Base-by-base conservation (phyloP, 306 rosid genomes). In the Dryas octopetala region DNA sequence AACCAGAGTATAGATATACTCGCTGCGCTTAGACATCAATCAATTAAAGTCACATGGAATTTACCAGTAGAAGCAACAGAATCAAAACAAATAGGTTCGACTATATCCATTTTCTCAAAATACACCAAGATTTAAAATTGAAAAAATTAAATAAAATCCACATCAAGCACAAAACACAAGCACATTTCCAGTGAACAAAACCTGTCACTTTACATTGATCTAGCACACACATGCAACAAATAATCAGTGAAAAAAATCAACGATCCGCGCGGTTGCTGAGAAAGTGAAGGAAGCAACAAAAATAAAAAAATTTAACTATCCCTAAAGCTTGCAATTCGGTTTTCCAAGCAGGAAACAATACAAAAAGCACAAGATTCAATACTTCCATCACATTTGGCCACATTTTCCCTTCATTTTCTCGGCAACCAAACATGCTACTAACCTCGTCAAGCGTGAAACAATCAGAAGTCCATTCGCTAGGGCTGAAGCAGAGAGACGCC, bases 401-500 rank as follows among this genome's bases (percentile, higher is more conserved):
- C 70, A 75, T 45, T 45, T 9, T 41, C 46, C 71, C 11, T 51
- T 53, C 59, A 50, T 81, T 76, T 47, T 26, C 64, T 23, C 61
- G 53, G 73, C 78, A 71, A 14, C 61, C 55, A 76, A 83, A 58
- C 72, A 41, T 54, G n/a, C 54, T 0, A 45, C 81, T 80, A 60
- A 90, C 92, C 92, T 81, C 72, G 85, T 15, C 51, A 48, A 68
- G 74, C 72, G 74, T 55, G 52, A 48, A 51, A 70, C 10, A 50
- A 74, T 89, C 86, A 91, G 79, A 84, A 82, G 72, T 86, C 74
- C 82, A 83, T 89, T 43, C 66, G 64, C 79, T 78, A 70, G 3
- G 83, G 86, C 58, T 73, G 38, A 55, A 63, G 54, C 78, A 58
- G 58, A 55, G 72, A 76, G 49, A 67, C 19, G 60, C 63, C 75